Evolutionary conservation across 768 basidiomycete genomes (phyloP), one percentile per base, ranked within the genome.

Genomic region (Hericium rajendrae): DNA sequence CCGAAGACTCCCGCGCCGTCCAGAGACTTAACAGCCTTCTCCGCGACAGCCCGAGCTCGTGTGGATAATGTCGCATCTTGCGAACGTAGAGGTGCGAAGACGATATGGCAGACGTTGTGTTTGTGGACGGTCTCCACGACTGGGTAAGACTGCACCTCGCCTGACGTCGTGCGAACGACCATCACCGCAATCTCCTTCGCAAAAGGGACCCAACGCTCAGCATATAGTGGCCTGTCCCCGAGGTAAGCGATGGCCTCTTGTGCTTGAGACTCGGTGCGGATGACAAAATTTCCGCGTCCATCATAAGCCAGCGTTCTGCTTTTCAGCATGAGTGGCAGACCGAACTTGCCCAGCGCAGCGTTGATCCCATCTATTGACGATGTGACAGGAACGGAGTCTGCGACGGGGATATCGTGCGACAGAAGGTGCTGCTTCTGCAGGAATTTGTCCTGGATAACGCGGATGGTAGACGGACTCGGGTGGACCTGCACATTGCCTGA

Each of bases 281-380:
- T 67, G 38, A 86, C 85, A 65, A 81, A 93, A 70, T 99, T 99
- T 5, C 97, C 97, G 57, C 92, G 77, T 2, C 97, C 97, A 66
- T 98, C 95, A 68, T 99, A 99, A 0, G 94, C 97, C 56, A 94
- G 73, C 0, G 91, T 95, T n/a, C 91, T 79, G 58, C 87, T 91
- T 73, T 99, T 98, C 59, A 99, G 79, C 94, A 99, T 97, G 51
- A 97, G 72, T 0, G 95, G 94, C 10, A 93, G 74, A 1, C 95
- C 93, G 6, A 97, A 75, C 28, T 68, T 69, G 11, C 75, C 61
- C 0, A 78, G 78, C 2, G 81, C 87, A 15, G 73, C 72, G 37
- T 72, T 69, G 13, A 91, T 73, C 1, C 83, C 75, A 48, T 79
- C 74, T 0, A 71, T 64, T 0, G 78, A 75, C 0, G 79, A 71